Base-by-base conservation (phyloP, 768 basidiomycete genomes). In the Gymnopilus junonius region DNA sequence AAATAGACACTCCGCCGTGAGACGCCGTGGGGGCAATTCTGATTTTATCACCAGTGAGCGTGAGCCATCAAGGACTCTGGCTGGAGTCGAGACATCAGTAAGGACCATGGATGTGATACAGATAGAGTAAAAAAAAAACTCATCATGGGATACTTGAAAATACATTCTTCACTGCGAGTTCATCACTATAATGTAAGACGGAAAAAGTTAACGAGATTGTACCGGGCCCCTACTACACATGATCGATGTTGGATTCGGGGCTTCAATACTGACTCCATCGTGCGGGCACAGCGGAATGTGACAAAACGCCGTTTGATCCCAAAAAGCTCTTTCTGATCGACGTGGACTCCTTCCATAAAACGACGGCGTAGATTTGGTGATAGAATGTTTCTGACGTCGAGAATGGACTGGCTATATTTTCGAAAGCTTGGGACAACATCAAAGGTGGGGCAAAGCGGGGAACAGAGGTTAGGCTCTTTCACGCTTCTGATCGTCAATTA, bases 111-210 rank as follows among this genome's bases (percentile, higher is more conserved):
- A 58, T 50, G 48, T 35, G 64, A 58, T 51, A 12, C 21, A 35
- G 58, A 60, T 60, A 58, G 59, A 60, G 62, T 63, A 57, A 51
- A 55, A 32, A 42, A 56, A 39, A 64, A 46, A 23, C 45, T 48
- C 17, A 58, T 46, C 64, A 57, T 60, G 48, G 46, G 48, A 65
- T 65, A 58, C 32, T 59, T 31, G 50, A 23, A 42, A 50, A 45
- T 21, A 40, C 54, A 55, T 27, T 37, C 35, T 35, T 42, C 50
- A 50, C 48, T n/a, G n/a, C n/a, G n/a, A 32, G 48, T 14, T n/a
- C 31, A 32, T 45, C 50, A 50, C 21, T 45, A 12, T 21, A 29
- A 43, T 59, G 34, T n/a, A 55, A 42, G 51, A 37, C 27, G 32
- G 55, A 27, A 32, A 57, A 29, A 17, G 39, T 21, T 17, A 53